Evolutionary conservation across 2,329 filamentous ascomycete genomes (phyloP).

Genomic region (Mariannaea sp.): DNA sequence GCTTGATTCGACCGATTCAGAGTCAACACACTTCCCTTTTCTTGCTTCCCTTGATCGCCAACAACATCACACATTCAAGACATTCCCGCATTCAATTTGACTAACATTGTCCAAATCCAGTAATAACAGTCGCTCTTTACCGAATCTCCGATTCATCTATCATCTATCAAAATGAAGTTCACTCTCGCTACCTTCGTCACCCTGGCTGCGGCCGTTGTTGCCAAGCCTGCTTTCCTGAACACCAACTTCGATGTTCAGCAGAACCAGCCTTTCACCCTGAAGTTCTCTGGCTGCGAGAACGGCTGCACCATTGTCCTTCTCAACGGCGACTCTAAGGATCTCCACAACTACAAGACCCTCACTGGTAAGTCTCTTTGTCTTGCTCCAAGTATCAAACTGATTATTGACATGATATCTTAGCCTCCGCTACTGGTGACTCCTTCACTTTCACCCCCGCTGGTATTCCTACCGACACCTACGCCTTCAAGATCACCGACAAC

Average conservation of each 20-base stretch:
- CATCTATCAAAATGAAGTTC: conserved; percentile 45
- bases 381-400: no score
- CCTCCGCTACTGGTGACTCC: conserved; percentile 27
- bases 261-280: conserved; percentile 42
- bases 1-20: no score
- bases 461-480: conserved; percentile 41
- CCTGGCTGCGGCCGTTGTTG: conserved; percentile 37
- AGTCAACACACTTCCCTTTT: no score
- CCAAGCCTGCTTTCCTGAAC: conserved; percentile 43
- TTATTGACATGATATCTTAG: conserved; percentile 12
- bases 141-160: conserved; percentile 20
- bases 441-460: conserved; percentile 38
- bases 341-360: conserved; percentile 39
- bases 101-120: conserved; percentile 26
- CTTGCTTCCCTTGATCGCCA: no score
- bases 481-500: conserved; percentile 43
- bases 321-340: conserved; percentile 38
- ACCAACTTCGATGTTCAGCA: conserved; percentile 34
- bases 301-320: conserved; percentile 45
- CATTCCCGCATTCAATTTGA: no score
- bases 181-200: conserved; percentile 39
- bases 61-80: no score
- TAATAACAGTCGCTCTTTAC: conserved; percentile 36
- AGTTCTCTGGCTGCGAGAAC: conserved; percentile 38
- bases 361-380: conserved; percentile 35